Percentiles rank a stretch among this genome's conserved stretches.
Conservation (phyloP, 495 filamentous ascomycete genomes). For the Schizothecium vesticola region DNA sequence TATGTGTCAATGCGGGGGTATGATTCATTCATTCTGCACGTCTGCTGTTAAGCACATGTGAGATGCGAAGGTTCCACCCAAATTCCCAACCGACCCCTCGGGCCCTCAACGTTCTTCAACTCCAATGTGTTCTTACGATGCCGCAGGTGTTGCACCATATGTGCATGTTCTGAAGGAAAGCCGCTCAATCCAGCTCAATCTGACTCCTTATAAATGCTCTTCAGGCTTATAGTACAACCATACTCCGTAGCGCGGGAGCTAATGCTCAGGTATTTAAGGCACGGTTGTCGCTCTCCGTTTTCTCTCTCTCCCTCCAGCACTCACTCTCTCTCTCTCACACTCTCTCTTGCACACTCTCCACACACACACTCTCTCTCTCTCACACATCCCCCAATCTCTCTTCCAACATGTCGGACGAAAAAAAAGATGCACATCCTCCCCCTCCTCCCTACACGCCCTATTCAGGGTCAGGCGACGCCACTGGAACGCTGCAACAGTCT, state of each 20-base stretch:
- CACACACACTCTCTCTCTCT: neutral
- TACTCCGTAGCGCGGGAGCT: neutral
- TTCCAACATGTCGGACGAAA: neutral
- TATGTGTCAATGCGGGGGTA: neutral
- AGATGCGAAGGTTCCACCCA: no score
- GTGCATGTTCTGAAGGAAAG: neutral
- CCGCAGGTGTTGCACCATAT: neutral
- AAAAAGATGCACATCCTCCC: neutral
- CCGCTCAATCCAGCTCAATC: neutral
- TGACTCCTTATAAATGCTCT: neutral
- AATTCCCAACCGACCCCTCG: no score
- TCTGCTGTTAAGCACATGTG: no score
- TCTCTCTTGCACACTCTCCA: neutral
- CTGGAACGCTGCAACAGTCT: neutral
- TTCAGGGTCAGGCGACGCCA: neutral
- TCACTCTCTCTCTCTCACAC: neutral
- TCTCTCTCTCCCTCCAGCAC: neutral
- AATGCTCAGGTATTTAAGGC: neutral
- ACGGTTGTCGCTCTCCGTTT: neutral
- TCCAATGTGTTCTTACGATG: neutral
- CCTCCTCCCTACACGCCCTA: neutral
- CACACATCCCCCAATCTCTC: neutral
- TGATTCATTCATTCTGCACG: no score
- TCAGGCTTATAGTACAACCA: neutral
- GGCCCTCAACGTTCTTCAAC: neutral